Percentiles rank a stretch among this genome's conserved stretches.
Conservation (phyloP, 805 yeast species). For the Ogataea nonfermentans region DNA sequence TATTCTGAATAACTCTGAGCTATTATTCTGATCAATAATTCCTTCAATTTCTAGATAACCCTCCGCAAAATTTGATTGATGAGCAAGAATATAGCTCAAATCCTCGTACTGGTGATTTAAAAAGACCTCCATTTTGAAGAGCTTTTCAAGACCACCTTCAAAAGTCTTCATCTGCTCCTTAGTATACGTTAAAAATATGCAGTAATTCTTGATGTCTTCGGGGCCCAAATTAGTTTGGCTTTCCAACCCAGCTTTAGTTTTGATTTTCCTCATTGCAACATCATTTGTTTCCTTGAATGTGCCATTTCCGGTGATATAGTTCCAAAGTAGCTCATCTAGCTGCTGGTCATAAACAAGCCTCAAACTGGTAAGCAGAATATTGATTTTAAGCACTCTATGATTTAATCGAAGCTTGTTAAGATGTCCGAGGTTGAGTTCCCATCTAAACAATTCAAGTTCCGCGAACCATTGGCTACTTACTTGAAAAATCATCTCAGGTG, state of each 20-base stretch:
- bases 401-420: constrained; percentile 47
- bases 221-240: constrained; percentile 23
- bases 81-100: constrained; percentile 15
- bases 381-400: constrained; percentile 46
- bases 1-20: no score
- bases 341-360: constrained; percentile 37
- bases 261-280: constrained; percentile 2
- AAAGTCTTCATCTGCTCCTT: constrained; percentile 40
- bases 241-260: no score
- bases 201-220: constrained; percentile 44
- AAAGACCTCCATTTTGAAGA: constrained; percentile 30
- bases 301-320: constrained; percentile 37
- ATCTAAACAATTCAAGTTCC: no score
- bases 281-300: constrained; percentile 24
- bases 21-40: no score
- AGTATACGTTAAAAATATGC: constrained; percentile 48
- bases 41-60: no score
- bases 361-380: constrained; percentile 46
- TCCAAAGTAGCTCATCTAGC: constrained; percentile 41
- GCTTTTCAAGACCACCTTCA: constrained; percentile 29
- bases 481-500: no score
- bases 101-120: constrained; percentile 37
- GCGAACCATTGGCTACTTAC: no score
- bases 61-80: neutral
- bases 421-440: constrained; percentile 26